phyloP scores from a whole-genome alignment of 768 basidiomycete genomes.

The Boletus sp. region DNA sequence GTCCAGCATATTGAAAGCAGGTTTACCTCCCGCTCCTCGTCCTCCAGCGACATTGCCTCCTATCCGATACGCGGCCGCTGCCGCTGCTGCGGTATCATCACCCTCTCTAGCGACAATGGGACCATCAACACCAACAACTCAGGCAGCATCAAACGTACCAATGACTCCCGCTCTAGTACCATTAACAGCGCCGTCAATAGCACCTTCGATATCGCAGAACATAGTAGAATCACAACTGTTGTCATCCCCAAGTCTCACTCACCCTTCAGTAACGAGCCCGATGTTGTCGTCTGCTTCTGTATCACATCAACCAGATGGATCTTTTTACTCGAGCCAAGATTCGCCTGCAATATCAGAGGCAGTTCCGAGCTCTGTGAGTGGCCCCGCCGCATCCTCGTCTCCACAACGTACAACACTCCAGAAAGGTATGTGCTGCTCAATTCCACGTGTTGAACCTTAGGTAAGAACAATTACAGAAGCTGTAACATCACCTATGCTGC shows the following conservation, averaged over 20 bases:
- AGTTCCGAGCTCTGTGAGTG: constrained; percentile 41
- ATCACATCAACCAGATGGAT: constrained; percentile 63
- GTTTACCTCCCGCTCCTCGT: constrained; percentile 57
- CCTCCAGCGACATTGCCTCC: constrained; percentile 62
- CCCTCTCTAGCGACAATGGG: constrained; percentile 21
- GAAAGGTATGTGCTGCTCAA: constrained; percentile 46
- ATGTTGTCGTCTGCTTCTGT: constrained; percentile 71
- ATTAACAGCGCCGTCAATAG: constrained; percentile 39
- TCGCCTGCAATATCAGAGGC: constrained; percentile 77
- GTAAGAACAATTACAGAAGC: constrained; percentile 38
- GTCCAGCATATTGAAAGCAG: constrained; percentile 72
- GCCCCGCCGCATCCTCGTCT: constrained; percentile 55
- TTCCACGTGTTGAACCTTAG: constrained; percentile 20
- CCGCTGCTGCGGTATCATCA: constrained; percentile 48
- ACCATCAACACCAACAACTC: constrained; percentile 34
- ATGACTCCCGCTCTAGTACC: constrained; percentile 38
- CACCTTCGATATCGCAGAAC: constrained; percentile 34
- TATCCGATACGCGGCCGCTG: constrained; percentile 90
- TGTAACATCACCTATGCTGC: constrained; percentile 43
- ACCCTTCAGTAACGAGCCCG: constrained; percentile 79
- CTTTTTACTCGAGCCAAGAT: constrained; percentile 68
- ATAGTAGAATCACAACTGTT: constrained; percentile 39
- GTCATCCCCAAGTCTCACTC: constrained; percentile 83
- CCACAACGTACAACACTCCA: constrained; percentile 49
- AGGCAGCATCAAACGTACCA: constrained; percentile 34